Percentiles rank a stretch among this genome's conserved stretches.
These are phyloP conservation scores for Coleophoma eucalyptorum DNA, from an alignment of 2,329 filamentous ascomycete species.

Conservation along the genomic window DNA sequence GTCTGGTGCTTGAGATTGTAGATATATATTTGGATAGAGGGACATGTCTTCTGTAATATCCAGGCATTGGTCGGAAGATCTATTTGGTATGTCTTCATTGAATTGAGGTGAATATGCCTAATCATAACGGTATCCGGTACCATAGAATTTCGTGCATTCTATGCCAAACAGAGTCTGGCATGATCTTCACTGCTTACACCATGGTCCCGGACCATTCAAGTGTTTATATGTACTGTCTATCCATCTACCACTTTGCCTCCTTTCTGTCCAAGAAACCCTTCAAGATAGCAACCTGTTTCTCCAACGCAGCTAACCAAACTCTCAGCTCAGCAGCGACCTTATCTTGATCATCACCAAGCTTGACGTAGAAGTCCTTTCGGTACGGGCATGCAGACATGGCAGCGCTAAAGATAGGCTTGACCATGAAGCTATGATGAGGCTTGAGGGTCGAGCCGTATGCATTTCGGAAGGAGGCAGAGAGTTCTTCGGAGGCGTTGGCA, in stretches of 20 bases:
- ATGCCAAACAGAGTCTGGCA: too few species aligned
- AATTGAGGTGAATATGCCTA: too few species aligned
- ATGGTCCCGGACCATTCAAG: background rate
- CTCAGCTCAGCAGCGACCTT: slow-evolving; percentile 63
- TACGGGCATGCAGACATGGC: slow-evolving; percentile 94
- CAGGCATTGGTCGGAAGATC: too few species aligned
- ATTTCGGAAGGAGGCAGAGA: slow-evolving; percentile 79
- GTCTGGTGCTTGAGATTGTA: too few species aligned
- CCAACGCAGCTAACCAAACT: slow-evolving; percentile 71
- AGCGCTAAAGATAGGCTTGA: slow-evolving; percentile 89
- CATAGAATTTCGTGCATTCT: too few species aligned
- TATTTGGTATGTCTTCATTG: too few species aligned
- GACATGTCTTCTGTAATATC: too few species aligned
- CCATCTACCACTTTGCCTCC: slow-evolving; percentile 36
- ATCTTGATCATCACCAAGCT: slow-evolving; percentile 66
- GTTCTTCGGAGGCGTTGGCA: slow-evolving; percentile 64
- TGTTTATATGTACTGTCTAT: background rate
- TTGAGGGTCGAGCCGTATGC: slow-evolving; percentile 88
- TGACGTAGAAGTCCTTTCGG: slow-evolving; percentile 87
- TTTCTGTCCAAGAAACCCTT: slow-evolving; percentile 55
- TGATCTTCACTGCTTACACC: too few species aligned
- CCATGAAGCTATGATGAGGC: slow-evolving; percentile 81
- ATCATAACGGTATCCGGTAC: too few species aligned
- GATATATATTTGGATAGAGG: too few species aligned
- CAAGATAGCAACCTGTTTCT: slow-evolving; percentile 76